Base-by-base conservation (phyloP, 2,329 filamentous ascomycete species). In the Paracamarosporium sp. region DNA sequence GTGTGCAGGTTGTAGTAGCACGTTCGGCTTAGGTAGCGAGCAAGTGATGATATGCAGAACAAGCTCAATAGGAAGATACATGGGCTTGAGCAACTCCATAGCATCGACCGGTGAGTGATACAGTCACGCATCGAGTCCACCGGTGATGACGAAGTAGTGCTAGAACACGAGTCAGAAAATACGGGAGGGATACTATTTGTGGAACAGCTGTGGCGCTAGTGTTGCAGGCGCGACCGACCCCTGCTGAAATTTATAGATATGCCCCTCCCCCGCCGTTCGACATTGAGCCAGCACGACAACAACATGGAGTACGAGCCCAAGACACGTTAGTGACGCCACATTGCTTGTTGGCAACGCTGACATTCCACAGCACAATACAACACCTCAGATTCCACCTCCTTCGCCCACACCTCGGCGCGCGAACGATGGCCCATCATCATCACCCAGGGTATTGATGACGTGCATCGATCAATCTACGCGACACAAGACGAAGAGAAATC, bases 371-470 rank as follows among this genome's bases (percentile, higher is more conserved):
- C 89, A 45, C 88, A 87, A 60, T 96, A 90, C 76, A 84, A 83
- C 67, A 98, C 93, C 35, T 88, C 85, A 68, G 93, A 98, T 80
- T 86, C 86, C 70, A 90, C 84, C 40, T 97, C 93, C 46, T 98
- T 98, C 75, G 95, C 91, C 51, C 92, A 88, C 77, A 83, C 88
- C 59, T 97, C 95, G 8, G 94, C 92, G 31, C 85, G 90, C 70
- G 89, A 93, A 65, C 85, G 95, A 76, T 99, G 94, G 95, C 95
- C 95, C 15, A 84, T 97, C 55, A 99, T 99, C 73, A 80, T 99
- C 68, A 98, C 95, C 15, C 88, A 93, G 74, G 91, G 90, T 55
- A 95, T 99, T 70, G 94, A 99, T 75, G 94, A 98, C 76, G 84
- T 96, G n/a, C 93, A 96, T 79, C 90, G 91, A 51, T 84, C 90